Conservation (phyloP, 2,329 filamentous ascomycete genomes). For the Cordyceps militaris region DNA sequence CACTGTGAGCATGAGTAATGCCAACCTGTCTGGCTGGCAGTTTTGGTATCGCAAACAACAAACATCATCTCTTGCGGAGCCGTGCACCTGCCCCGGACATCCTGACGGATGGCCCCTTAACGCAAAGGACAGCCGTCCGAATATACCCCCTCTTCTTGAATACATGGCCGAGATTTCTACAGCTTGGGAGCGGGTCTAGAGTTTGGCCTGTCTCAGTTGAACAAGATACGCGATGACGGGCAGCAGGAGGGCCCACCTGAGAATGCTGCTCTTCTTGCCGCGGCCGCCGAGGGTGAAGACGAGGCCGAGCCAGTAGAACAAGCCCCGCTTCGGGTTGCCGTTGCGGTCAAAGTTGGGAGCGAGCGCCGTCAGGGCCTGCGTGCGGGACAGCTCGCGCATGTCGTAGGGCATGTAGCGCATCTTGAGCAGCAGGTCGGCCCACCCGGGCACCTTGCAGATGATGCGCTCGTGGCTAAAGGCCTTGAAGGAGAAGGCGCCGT, state of each 20-base stretch:
- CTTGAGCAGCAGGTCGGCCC: slow-evolving; percentile 60
- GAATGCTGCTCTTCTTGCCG: slow-evolving; percentile 41
- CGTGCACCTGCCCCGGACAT: too few relatives aligned
- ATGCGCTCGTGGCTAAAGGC: slow-evolving; percentile 55
- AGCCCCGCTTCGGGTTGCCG: slow-evolving; percentile 43
- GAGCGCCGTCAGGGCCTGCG: slow-evolving; percentile 34
- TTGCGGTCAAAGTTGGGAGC: slow-evolving; percentile 57
- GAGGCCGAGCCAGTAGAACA: slow-evolving; percentile 48
- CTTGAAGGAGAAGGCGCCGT: slow-evolving; percentile 68
- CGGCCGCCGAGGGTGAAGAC: slow-evolving; percentile 45
- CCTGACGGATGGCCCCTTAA: too few relatives aligned
- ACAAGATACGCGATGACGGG: slow-evolving; percentile 30
- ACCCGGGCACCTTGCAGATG: slow-evolving; percentile 55
- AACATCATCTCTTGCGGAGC: background rate
- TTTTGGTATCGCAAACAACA: background rate
- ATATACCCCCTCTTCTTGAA: too few relatives aligned
- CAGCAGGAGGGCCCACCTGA: slow-evolving; percentile 41
- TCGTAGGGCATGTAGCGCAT: slow-evolving; percentile 62
- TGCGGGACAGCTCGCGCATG: slow-evolving; percentile 36
- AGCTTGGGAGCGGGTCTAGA: slow-evolving; percentile 25
- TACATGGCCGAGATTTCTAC: too few relatives aligned
- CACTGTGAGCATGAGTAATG: background rate
- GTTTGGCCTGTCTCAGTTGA: slow-evolving; percentile 26
- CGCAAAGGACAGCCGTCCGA: background rate
- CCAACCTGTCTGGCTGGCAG: too few relatives aligned